phyloP scores from a whole-genome alignment of 2,329 filamentous ascomycete species.

The Cladosporium sphaerospermum region DNA sequence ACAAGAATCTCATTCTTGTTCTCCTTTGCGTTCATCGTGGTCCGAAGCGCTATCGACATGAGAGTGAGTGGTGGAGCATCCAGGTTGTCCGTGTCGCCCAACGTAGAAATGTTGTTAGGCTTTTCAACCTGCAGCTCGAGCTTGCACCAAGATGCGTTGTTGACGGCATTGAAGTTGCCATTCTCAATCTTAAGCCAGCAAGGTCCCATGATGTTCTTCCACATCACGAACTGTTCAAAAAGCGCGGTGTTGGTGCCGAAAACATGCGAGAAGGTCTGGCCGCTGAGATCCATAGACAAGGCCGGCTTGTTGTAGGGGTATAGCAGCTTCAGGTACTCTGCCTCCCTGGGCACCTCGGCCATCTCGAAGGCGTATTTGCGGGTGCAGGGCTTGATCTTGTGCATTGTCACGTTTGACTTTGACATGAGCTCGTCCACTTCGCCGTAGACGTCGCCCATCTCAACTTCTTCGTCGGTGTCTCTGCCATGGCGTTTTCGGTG shows the following conservation, averaged over 20 bases:
- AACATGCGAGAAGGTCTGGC: constrained; percentile 87
- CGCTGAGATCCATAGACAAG: constrained; percentile 63
- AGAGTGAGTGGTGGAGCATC: constrained; percentile 83
- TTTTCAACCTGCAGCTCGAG: constrained; percentile 78
- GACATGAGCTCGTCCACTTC: constrained; percentile 88
- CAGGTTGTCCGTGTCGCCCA: constrained; percentile 72
- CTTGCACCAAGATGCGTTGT: constrained; percentile 95
- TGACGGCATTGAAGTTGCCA: constrained; percentile 74
- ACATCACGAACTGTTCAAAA: constrained; percentile 96
- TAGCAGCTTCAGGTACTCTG: constrained; percentile 87
- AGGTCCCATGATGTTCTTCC: constrained; percentile 98
- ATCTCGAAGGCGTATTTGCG: constrained; percentile 96
- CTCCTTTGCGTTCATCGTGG: constrained; percentile 78
- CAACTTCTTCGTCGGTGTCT: constrained; percentile 69
- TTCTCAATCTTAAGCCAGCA: constrained; percentile 92
- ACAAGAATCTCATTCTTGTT: constrained; percentile 96
- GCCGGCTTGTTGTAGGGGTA: constrained; percentile 84
- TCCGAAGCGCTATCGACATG: constrained; percentile 91
- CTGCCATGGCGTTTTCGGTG: constrained; percentile 52
- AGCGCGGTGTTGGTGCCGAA: constrained; percentile 91
- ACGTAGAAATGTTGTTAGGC: constrained; percentile 65
- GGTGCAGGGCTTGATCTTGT: constrained; percentile 86
- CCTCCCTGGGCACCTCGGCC: constrained; percentile 76
- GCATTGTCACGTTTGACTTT: constrained; percentile 74
- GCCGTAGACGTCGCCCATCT: constrained; percentile 81